Conservation (phyloP, 2,329 filamentous ascomycete genomes). For the Exophiala alcalophila region DNA sequence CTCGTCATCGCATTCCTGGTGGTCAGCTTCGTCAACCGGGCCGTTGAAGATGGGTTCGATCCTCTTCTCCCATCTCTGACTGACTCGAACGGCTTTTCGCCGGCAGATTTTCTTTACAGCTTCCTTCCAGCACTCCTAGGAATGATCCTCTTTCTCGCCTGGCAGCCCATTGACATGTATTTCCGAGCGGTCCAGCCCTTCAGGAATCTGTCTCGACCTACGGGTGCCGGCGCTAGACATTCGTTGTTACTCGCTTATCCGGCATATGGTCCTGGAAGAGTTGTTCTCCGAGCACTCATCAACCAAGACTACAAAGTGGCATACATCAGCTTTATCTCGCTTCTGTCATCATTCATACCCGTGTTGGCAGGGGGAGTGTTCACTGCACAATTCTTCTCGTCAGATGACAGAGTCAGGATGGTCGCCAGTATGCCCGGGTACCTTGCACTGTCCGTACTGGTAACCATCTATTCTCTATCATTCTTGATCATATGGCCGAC, state of each 20-base stretch:
- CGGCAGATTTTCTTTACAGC: conserved; percentile 82
- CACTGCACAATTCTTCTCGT: conserved; percentile 58
- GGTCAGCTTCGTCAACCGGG: conserved; percentile 71
- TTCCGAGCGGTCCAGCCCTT: conserved; percentile 60
- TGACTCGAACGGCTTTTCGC: conserved; percentile 66
- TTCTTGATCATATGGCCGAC: conserved; percentile 61
- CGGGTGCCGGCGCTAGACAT: conserved; percentile 54
- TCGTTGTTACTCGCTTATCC: conserved; percentile 59
- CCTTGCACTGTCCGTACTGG: conserved; percentile 68
- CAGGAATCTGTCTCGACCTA: conserved; percentile 50
- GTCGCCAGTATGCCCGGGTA: conserved; percentile 71
- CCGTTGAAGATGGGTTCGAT: conserved; percentile 66
- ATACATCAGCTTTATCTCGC: conserved; percentile 53
- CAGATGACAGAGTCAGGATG: conserved; percentile 52
- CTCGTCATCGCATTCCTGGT: conserved; percentile 70
- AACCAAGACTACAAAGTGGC: conserved; percentile 59
- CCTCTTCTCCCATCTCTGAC: conserved; percentile 65
- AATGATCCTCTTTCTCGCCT: conserved; percentile 57
- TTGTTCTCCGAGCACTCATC: conserved; percentile 51
- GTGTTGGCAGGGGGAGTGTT: conserved; percentile 61
- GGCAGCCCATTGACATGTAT: conserved; percentile 60
- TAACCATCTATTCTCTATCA: conserved; percentile 66
- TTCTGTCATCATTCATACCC: conserved; percentile 54
- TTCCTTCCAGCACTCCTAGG: conserved; percentile 60
- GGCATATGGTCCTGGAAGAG: conserved; percentile 51